phyloP scores from a whole-genome alignment of 768 basidiomycete genomes.

The Dioszegia crocea region DNA sequence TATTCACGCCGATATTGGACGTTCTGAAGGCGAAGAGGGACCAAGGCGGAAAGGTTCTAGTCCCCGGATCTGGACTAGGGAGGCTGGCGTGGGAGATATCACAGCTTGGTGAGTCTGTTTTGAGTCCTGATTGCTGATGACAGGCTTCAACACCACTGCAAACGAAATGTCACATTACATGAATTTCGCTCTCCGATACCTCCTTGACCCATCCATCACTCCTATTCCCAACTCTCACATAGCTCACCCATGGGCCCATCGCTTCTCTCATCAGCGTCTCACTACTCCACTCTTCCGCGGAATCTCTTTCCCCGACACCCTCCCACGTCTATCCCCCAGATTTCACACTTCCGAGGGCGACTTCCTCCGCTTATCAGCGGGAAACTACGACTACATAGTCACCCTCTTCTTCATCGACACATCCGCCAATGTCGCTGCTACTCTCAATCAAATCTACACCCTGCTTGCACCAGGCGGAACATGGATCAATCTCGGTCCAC shows the following conservation, averaged over 20 bases:
- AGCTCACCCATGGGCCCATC: conserved; percentile 84
- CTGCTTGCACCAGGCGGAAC: conserved; percentile 60
- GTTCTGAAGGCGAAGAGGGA: conserved; percentile 54
- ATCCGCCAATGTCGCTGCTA: conserved; percentile 2
- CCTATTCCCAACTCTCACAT: conserved; percentile 60
- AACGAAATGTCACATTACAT: conserved; percentile 3
- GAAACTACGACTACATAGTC: conserved; percentile 2
- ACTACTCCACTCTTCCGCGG: neutral
- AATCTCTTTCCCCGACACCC: conserved; percentile 1
- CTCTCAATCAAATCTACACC: neutral
- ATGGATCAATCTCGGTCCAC: conserved; percentile 88
- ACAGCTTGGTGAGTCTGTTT: conserved; percentile 63
- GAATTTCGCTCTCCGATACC: neutral
- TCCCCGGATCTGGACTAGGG: conserved; percentile 85
- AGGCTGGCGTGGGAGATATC: conserved; percentile 85
- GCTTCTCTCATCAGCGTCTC: conserved; percentile 67
- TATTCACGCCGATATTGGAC: conserved; percentile 76
- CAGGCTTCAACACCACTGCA: conserved; percentile 1
- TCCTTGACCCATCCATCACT: neutral
- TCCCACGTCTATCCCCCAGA: neutral
- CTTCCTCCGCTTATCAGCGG: neutral
- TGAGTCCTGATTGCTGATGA: neutral
- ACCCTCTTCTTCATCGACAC: conserved; percentile 14
- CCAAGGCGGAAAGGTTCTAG: conserved; percentile 63
- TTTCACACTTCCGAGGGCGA: conserved; percentile 7